Evolutionary conservation across 495 filamentous ascomycete species (phyloP), one percentile per base, ranked within the genome.

Genomic region (Penicillium steckii): DNA sequence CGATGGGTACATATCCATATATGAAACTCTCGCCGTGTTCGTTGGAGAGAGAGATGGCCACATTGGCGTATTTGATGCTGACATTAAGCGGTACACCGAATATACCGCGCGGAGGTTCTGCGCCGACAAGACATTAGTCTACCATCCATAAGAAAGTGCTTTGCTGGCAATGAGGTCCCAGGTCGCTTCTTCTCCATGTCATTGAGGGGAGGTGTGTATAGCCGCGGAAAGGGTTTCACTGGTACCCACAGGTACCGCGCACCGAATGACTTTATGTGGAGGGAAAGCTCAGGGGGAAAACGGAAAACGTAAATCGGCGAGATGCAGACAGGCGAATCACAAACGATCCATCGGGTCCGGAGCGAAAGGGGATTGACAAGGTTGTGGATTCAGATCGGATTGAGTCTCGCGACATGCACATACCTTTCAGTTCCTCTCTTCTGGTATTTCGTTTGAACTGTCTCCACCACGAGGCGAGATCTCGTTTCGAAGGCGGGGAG

Each of bases 1-100:
- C 93, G 57, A 99, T 97, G 8, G 94, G 94, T 4, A 99, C 92
- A 67, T 99, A 99, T 59, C 94, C 94, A 69, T 99, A 99, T 22
- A 97, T 96, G 66, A 94, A 97, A 68, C 91, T 96, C 62, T 92
- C 83, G 13, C 93, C 94, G 48, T 91, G 81, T 44, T 88, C 87
- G 67, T 97, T 90, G 54, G 90, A 88, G 26, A 99, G 82, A 45
- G 92, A 97, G 60, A 99, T 99, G 45, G 94, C 94, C 55, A 99
- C 94, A 70, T 99, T 99, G 49, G 94, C 94, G 65, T 99, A 99
- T 25, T 89, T 87, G 68, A 99, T 99, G 75, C 93, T 97, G 56
- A 88, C 84, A 52, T 89, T 88, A 41, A 99, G 83, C 1, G 94
- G 90, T n/a, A 98, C 83, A 40, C 93, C 93, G 69, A 98, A 98